Conservation (phyloP, 2,329 filamentous ascomycete species). For the Cladosporium velox region DNA sequence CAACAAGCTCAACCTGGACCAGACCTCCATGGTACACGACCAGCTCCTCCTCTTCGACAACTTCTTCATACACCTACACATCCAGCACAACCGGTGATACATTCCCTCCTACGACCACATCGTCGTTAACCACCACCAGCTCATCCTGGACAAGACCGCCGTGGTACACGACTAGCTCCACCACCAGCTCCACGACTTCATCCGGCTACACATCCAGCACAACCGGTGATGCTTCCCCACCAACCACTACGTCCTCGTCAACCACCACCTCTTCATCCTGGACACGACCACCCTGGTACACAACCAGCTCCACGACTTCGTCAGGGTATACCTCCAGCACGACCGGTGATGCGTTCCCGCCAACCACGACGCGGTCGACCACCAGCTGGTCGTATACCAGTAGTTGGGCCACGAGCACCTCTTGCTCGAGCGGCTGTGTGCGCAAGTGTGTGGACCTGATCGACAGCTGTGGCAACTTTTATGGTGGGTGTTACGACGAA, state of each 20-base stretch:
- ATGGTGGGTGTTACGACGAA: conserved; percentile 30
- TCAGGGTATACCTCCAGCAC: not conserved
- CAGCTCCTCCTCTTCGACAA: not conserved
- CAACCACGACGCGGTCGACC: not conserved
- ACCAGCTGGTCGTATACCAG: conserved; percentile 18
- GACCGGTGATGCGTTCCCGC: not conserved
- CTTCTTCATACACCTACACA: not conserved
- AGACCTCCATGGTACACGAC: not conserved
- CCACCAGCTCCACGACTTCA: not conserved
- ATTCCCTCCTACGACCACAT: not conserved
- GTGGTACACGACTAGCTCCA: not conserved
- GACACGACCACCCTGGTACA: not conserved
- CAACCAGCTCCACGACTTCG: not conserved
- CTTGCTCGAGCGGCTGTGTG: not conserved
- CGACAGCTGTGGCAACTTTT: conserved; percentile 30
- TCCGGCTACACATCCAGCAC: not conserved
- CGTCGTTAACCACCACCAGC: not conserved
- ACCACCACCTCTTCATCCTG: not conserved
- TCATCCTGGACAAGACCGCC: not conserved
- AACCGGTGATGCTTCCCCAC: not conserved
- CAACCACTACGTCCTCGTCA: not conserved
- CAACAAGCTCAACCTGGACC: not conserved
- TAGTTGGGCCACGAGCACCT: conserved; percentile 18
- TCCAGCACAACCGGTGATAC: not conserved
- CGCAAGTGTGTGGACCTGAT: conserved; percentile 29